A percentile compares a stretch with the other conserved stretches of the same genome.
Conservation (phyloP, 2,329 filamentous ascomycete species). For the Cercospora zeina region DNA sequence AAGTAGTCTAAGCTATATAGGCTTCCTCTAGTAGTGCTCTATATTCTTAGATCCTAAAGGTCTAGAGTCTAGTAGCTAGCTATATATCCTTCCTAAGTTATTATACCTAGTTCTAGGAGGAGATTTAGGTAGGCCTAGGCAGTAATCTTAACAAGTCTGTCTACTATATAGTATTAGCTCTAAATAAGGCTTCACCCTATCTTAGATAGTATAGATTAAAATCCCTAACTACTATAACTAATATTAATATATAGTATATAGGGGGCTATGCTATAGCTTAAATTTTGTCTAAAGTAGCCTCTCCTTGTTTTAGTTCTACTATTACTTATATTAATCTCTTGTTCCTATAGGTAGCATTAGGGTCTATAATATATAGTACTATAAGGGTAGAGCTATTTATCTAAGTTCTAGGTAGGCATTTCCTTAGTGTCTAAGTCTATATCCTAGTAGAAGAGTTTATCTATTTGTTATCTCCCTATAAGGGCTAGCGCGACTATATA, state of each 20-base stretch:
- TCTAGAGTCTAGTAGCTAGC: slow-evolving; percentile 1
- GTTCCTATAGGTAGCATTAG: too few relatives aligned
- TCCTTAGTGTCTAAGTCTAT: too few relatives aligned
- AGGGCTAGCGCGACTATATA: too few relatives aligned
- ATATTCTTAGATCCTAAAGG: background rate
- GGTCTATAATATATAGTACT: too few relatives aligned
- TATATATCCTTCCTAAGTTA: background rate
- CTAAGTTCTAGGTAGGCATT: too few relatives aligned
- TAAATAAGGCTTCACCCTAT: background rate
- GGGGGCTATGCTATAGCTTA: background rate
- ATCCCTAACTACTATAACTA: background rate
- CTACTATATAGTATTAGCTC: background rate
- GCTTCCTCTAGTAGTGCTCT: background rate
- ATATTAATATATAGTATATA: background rate
- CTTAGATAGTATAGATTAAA: background rate
- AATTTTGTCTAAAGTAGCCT: too few relatives aligned
- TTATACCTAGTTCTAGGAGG: background rate
- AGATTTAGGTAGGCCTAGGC: background rate
- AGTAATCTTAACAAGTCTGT: background rate
- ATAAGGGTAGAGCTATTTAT: too few relatives aligned
- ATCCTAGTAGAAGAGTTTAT: too few relatives aligned
- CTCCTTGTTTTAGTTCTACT: too few relatives aligned
- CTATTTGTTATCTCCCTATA: too few relatives aligned
- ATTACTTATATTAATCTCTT: too few relatives aligned
- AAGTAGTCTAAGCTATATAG: background rate